Evolutionary conservation across 192 early-diverging fungal species (phyloP), one percentile per base, ranked within the genome.

Genomic region (Gigaspora rosea): DNA sequence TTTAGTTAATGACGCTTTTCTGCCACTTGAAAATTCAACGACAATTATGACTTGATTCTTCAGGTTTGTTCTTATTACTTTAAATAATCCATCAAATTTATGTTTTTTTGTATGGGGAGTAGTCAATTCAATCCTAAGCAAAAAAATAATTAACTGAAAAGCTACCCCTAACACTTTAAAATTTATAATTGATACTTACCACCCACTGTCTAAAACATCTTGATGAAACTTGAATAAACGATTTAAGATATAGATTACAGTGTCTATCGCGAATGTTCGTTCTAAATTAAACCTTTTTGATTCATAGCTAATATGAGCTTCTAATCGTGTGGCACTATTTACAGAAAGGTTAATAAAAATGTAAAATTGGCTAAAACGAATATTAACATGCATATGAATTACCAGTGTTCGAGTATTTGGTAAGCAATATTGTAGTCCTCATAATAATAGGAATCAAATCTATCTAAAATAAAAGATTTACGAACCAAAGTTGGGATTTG

Each of bases 201-300:
- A 76, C 12, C 62, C 74, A 57, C n/a, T 56, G 18, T 76, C 63
- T 41, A 76, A 56, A 41, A 66, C 32, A 20, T 76, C 62, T 32
- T 57, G 35, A 51, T 75, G 73, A 3, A 75, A 18, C 18, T 51
- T 48, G n/a, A 76, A 76, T 76, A 54, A 27, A 18, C 63, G 48
- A 54, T 63, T 76, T 56, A 76, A 65, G 36, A 76, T 76, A 76
- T 76, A 76, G 1, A 76, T 66, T n/a, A 66, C n/a, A 50, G 63
- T 66, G 20, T 66, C 63, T 35, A 66, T 66, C 15, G 51, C 36
- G 27, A 54, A 66, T 46, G 63, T 76, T 65, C 64, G 3, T 54
- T 66, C 50, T 12, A 66, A 41, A 56, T 64, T 66, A 41, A 52
- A 47, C 57, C n/a, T 20, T 8, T 75, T 56, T 13, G 62, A 15